These are phyloP conservation scores for Mortierella sp. DNA, from an alignment of 371 early-diverging fungal species.

Conservation along the genomic window DNA sequence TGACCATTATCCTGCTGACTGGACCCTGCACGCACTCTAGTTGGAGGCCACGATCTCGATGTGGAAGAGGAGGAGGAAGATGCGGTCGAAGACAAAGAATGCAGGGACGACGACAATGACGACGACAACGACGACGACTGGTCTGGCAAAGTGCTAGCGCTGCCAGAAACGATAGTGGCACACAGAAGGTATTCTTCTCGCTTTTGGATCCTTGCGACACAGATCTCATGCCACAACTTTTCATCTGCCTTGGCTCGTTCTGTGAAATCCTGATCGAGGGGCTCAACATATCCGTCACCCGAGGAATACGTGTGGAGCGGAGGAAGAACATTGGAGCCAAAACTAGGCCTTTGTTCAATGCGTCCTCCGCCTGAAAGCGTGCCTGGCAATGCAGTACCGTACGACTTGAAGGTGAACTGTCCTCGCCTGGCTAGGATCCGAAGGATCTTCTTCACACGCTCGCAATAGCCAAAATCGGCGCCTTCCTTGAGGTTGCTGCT, in stretches of 20 bases:
- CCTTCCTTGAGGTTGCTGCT: too few relatives aligned
- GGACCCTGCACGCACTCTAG: too few relatives aligned
- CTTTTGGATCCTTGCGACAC: neutral
- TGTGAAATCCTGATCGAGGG: slow-evolving; percentile 11
- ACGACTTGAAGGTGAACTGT: slow-evolving; percentile 13
- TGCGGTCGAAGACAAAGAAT: too few relatives aligned
- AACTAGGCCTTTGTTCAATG: too few relatives aligned
- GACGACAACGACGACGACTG: too few relatives aligned
- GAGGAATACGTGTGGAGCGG: neutral
- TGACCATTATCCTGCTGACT: too few relatives aligned
- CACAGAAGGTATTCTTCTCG: slow-evolving; percentile 9
- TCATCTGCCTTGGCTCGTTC: slow-evolving; percentile 31
- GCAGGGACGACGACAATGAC: too few relatives aligned
- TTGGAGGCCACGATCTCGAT: too few relatives aligned
- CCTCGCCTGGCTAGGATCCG: slow-evolving; percentile 30
- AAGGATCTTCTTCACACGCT: slow-evolving; percentile 17
- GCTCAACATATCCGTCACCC: slow-evolving; percentile 8
- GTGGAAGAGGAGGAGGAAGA: neutral
- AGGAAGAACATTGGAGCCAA: too few relatives aligned
- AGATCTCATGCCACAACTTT: slow-evolving; percentile 27
- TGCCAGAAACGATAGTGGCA: neutral
- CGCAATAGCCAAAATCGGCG: too few relatives aligned
- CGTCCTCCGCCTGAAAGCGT: too few relatives aligned
- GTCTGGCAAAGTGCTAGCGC: too few relatives aligned
- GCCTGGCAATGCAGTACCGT: neutral